phyloP scores from a whole-genome alignment of 2,329 filamentous ascomycete genomes.

The Hymenoscyphus linearis region DNA sequence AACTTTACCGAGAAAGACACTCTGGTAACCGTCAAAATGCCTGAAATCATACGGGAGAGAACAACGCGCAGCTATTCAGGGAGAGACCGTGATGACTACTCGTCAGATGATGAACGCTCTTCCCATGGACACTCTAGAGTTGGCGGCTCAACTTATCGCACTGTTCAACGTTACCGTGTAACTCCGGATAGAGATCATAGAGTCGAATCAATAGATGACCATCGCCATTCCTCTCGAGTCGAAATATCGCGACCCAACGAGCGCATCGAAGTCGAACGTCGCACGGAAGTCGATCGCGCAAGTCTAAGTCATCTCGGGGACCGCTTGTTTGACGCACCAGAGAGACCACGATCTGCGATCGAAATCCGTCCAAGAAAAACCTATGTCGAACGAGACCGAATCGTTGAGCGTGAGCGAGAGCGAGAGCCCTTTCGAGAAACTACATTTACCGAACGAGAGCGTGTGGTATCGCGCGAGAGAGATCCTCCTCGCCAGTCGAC shows the following conservation, averaged over 20 bases:
- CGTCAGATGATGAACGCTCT: slow-evolving; percentile 30
- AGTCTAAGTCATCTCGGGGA: neutral
- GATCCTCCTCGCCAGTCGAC: slow-evolving; percentile 7
- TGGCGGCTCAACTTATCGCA: slow-evolving; percentile 24
- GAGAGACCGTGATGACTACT: slow-evolving; percentile 29
- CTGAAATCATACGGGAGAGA: slow-evolving; percentile 21
- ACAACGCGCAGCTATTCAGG: slow-evolving; percentile 18
- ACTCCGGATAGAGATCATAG: slow-evolving; percentile 23
- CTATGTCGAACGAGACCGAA: slow-evolving; percentile 18
- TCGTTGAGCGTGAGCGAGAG: slow-evolving; percentile 27
- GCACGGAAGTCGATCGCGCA: slow-evolving; percentile 18
- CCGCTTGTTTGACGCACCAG: slow-evolving; percentile 16
- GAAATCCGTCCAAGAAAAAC: slow-evolving; percentile 22
- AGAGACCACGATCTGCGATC: slow-evolving; percentile 28
- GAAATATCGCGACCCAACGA: slow-evolving; percentile 23
- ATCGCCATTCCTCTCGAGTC: slow-evolving; percentile 24
- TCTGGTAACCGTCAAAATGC: slow-evolving; percentile 15
- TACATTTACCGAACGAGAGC: slow-evolving; percentile 13
- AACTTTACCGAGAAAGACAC: neutral
- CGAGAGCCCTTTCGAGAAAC: slow-evolving; percentile 25
- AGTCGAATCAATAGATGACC: slow-evolving; percentile 28
- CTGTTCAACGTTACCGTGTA: slow-evolving; percentile 32
- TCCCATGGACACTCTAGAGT: slow-evolving; percentile 18
- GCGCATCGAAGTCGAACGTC: slow-evolving; percentile 31
- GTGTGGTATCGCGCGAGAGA: neutral